Conservation (phyloP, 331 rosid species). For the Acacia concinna region DNA sequence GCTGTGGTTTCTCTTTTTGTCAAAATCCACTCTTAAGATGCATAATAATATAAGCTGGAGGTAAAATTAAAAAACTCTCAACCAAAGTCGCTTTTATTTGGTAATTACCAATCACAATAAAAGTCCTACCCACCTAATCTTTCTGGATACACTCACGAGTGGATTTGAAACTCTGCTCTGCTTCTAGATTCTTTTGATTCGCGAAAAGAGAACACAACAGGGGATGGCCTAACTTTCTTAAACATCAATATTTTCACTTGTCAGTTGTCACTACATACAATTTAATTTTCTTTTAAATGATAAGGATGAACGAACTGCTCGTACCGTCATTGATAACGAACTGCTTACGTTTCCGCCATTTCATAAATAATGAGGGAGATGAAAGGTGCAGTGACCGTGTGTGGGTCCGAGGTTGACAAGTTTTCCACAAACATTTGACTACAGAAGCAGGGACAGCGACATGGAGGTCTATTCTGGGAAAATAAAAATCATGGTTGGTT, state of each 20-base stretch:
- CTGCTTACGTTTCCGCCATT: neutral
- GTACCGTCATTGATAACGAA: neutral
- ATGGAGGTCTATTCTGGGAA: neutral
- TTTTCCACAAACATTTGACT: neutral
- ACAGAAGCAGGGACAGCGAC: neutral
- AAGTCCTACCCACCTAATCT: neutral
- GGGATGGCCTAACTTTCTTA: neutral
- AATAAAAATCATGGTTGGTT: neutral
- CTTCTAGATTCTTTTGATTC: neutral
- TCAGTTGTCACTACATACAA: neutral
- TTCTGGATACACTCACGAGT: neutral
- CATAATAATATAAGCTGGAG: too few relatives aligned
- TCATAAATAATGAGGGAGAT: neutral
- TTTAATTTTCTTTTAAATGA: neutral
- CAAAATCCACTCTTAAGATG: neutral
- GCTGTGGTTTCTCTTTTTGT: neutral
- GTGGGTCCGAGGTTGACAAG: neutral
- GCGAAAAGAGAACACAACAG: too few relatives aligned
- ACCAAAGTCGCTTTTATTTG: neutral
- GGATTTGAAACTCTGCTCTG: neutral
- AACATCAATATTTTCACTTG: neutral
- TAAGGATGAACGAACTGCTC: neutral
- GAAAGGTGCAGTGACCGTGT: neutral
- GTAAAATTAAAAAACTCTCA: neutral
- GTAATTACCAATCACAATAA: slow-evolving; percentile 2